Evolutionary conservation across 495 filamentous ascomycete species (phyloP).

Genomic region (Evansstolkia leycettana): DNA sequence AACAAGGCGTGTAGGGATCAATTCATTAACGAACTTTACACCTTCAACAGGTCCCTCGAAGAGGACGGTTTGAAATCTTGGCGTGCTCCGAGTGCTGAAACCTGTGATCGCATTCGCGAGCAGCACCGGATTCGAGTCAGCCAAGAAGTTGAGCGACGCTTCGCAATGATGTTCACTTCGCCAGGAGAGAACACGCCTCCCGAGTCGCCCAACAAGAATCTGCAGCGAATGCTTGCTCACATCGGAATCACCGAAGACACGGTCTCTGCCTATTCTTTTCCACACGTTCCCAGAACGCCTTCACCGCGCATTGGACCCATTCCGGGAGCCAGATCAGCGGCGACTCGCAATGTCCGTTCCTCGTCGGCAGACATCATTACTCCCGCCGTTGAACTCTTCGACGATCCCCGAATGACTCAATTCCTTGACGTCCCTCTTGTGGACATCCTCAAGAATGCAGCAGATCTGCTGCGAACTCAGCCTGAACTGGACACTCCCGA

Average conservation of each 20-base stretch:
- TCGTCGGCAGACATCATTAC: conserved; percentile 7
- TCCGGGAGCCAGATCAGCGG: no score
- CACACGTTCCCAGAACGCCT: conserved; percentile 3
- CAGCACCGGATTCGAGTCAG: conserved; percentile 5
- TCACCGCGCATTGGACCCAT: conserved; percentile 1
- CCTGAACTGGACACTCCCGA: conserved; percentile 10
- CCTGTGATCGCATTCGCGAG: conserved; percentile 11
- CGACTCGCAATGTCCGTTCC: no score
- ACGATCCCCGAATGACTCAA: conserved; percentile 4
- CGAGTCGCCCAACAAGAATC: no score
- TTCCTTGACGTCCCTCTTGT: conserved; percentile 6
- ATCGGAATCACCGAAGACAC: no score
- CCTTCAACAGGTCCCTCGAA: conserved; percentile 9
- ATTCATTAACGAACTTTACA: conserved; percentile 15
- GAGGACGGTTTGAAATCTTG: no score
- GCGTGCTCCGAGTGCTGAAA: conserved; percentile 12
- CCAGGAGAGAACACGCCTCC: no score
- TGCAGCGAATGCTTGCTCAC: no score
- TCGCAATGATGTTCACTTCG: conserved; percentile 10
- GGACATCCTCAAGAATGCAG: conserved; percentile 5
- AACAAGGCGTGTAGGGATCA: conserved; percentile 6
- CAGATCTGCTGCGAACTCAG: conserved; percentile 5
- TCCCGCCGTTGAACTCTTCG: not conserved
- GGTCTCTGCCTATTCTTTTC: no score
- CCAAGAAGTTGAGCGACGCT: conserved; percentile 3